Evolutionary conservation across 208 protist genomes (phyloP).

Genomic region (Trypanosoma conorhini): DNA sequence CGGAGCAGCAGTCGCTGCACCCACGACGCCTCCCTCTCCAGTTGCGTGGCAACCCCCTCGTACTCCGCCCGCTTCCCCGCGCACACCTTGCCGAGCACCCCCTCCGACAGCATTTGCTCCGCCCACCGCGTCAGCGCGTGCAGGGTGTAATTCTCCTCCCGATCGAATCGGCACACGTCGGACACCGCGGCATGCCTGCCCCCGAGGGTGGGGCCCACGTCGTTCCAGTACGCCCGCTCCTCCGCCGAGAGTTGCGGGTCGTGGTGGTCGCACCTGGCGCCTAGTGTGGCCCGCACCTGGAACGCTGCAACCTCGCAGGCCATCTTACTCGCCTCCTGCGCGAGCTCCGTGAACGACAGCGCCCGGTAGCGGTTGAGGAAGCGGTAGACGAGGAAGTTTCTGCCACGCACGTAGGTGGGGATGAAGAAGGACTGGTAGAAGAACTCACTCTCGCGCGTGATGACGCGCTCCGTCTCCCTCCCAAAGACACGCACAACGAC

Average conservation of each 20-base stretch:
- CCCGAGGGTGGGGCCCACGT: not conserved
- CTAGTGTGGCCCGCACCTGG: constrained; percentile 75
- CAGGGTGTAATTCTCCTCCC: constrained; percentile 80
- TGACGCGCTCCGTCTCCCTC: constrained; percentile 89
- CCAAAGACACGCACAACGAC: constrained; percentile 89
- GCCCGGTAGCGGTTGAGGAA: constrained; percentile 65
- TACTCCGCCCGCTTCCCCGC: constrained; percentile 55
- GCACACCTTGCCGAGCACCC: constrained; percentile 57
- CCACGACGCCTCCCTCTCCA: constrained; percentile 46
- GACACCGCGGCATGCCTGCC: not conserved
- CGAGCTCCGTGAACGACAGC: constrained; percentile 73
- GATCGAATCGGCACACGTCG: constrained; percentile 49
- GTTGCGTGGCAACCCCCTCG: constrained; percentile 28
- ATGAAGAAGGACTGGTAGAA: constrained; percentile 91
- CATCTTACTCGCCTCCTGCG: constrained; percentile 46
- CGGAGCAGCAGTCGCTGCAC: constrained; percentile 42
- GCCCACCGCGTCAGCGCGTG: constrained; percentile 72
- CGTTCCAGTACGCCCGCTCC: constrained; percentile 24
- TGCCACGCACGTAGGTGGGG: constrained; percentile 68
- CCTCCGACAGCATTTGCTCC: constrained; percentile 49
- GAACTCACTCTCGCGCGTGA: constrained; percentile 86
- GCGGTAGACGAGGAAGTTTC: constrained; percentile 86
- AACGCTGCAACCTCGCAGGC: constrained; percentile 62
- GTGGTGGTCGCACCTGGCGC: constrained; percentile 49
- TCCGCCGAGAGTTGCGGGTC: constrained; percentile 40